Percentiles rank a stretch among this genome's conserved stretches.
These are phyloP conservation scores for Zoysia pacifica DNA, from an alignment of 176 grass and related monocot species.

Conservation along the genomic window DNA sequence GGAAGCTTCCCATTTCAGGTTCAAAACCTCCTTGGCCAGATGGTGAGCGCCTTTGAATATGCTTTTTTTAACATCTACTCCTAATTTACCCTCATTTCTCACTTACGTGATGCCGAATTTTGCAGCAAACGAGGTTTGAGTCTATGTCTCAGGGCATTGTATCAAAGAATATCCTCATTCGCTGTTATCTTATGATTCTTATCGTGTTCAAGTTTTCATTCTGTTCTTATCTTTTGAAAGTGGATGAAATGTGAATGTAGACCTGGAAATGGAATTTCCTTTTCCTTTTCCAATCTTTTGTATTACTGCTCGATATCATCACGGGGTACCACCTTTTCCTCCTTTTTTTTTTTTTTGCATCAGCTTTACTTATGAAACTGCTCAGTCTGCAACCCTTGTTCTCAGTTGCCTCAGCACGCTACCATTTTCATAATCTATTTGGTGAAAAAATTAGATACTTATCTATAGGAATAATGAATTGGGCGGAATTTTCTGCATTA, in stretches of 20 bases:
- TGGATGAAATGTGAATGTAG: slow-evolving; percentile 8
- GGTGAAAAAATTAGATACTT: background rate
- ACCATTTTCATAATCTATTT: slow-evolving; percentile 12
- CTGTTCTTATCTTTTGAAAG: slow-evolving; percentile 2
- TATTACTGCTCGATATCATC: background rate
- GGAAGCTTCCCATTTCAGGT: slow-evolving; percentile 60
- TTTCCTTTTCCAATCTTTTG: background rate
- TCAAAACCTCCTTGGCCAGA: slow-evolving; percentile 89
- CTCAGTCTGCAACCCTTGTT: background rate
- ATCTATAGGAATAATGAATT: background rate
- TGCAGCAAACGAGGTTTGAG: slow-evolving; percentile 95
- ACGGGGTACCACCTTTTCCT: background rate
- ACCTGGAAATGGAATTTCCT: background rate
- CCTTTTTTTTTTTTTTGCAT: background rate
- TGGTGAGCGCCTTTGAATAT: slow-evolving; percentile 58
- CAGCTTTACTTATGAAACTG: background rate
- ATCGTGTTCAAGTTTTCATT: background rate
- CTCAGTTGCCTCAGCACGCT: background rate
- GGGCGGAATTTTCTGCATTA: slow-evolving; percentile 3
- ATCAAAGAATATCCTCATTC: slow-evolving; percentile 93
- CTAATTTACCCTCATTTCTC: slow-evolving; percentile 20
- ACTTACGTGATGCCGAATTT: slow-evolving; percentile 38
- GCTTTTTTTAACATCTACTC: slow-evolving; percentile 19
- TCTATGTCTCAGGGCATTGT: slow-evolving; percentile 86
- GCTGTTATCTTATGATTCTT: slow-evolving; percentile 7